Base-by-base conservation (phyloP, 1,139 yeast species). In the Trichomonascaceae sp. region DNA sequence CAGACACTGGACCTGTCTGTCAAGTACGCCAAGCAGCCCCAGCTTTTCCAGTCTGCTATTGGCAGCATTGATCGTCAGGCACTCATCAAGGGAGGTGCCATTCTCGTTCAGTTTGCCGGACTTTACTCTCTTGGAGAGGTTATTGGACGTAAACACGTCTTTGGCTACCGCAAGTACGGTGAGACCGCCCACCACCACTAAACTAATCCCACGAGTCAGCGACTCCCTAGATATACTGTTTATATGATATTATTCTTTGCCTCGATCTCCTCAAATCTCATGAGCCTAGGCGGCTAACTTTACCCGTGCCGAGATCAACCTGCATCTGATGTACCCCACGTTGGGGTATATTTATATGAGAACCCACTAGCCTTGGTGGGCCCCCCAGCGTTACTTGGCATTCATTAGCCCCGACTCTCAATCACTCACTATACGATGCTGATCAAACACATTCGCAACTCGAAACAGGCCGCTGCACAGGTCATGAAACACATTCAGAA, bases 61-160 rank as follows among this genome's bases (percentile, higher is more conserved):
- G 66, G 71, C 60, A 57, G 63, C 50, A 64, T 79, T 46, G 51
- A 55, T 44, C 75, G 71, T 61, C 75, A 71, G 46, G 68, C 67
- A 51, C 68, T 67, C 44, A 62, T 74, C 51, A 76, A 73, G 64
- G 82, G 71, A 55, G 78, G 79, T 48, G 76, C 87, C 36, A 76
- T 74, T 59, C 76, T 77, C 48, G 65, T 85, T 47, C 98, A 89
- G 63, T 65, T 89, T 43, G 67, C 82, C 47, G 99, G 96, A 43
- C 72, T 85, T 60, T 89, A 85, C 64, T 76, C 96, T 20, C 68
- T 89, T 34, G 99, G 99, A 56, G 98, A 89, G 70, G 76, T 87
- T 48, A 71, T 89, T 54, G 99, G 99, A 54, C 85, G 98, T 72
- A 81, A 98, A 68, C 54, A 78, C 55, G 51, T 85, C 43, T 77